Evolutionary conservation across 805 yeast species (phyloP), one percentile per base, ranked within the genome.

Genomic region (Osmozyma mogii): DNA sequence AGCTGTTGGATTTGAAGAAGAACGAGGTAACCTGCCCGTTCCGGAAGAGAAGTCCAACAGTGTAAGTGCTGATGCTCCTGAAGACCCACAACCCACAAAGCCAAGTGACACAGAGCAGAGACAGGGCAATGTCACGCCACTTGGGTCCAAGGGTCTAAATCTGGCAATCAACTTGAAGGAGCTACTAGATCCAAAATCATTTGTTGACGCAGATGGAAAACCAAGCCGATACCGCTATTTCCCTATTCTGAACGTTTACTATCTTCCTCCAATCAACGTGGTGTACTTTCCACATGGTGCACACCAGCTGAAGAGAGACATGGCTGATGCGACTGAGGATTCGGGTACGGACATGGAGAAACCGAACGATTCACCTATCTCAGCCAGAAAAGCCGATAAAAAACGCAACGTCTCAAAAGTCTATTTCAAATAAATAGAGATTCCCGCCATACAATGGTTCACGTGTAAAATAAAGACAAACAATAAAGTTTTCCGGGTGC

Each of bases 271-370:
- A 3, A 69, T 70, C 22, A 71, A 70, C 43, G 72, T 64, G 25
- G 75, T 70, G 5, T 70, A 70, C 42, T 64, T 71, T 34, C 76
- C 76, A 1, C 76, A 70, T 42, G 58, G 73, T 4, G 74, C 67
- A 5, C 75, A 72, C 40, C 75, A 40, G 28, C 24, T 37, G 11
- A 37, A 30, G 11, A n/a, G 22, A 22, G 5, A 4, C 36, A 3
- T 13, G 11, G 24, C 22, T 9, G 12, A 18, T 17, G 23, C 25
- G 12, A n/a, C 18, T 9, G 25, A 17, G 10, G 27, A 30, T 13
- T 18, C 30, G 17, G 24, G 22, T 19, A 17, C 12, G 35, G 21
- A 18, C 23, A 26, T 4, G 19, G 29, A 10, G 9, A 18, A n/a
- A 11, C 30, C 19, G 15, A 19, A 18, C 9, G 9, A 18, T 8